phyloP scores from a whole-genome alignment of 1,284 basidiomycete species.

The Veloporphyrellus conicus region DNA sequence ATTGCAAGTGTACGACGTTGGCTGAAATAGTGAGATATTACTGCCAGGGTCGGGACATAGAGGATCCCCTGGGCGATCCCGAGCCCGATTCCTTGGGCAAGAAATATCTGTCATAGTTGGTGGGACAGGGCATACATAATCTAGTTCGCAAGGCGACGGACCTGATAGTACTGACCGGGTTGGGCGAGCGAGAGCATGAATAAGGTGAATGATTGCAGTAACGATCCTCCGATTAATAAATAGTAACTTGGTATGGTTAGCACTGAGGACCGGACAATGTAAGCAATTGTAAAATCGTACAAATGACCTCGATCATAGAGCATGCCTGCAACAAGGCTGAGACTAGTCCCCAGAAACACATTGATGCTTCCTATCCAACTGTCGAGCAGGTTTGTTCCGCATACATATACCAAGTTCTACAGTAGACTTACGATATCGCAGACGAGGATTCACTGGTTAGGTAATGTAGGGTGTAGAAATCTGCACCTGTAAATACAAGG shows the following conservation, averaged over 20 bases:
- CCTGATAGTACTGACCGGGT: constrained; percentile 29
- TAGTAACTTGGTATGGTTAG: constrained; percentile 24
- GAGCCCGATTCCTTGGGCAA: constrained; percentile 33
- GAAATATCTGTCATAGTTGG: constrained; percentile 27
- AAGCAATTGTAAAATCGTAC: constrained; percentile 15
- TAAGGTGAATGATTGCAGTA: constrained; percentile 24
- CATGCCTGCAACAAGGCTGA: constrained; percentile 17
- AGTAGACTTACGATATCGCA: constrained; percentile 28
- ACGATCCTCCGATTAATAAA: constrained; percentile 27
- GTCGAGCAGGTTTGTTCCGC: constrained; percentile 1
- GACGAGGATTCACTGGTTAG: constrained; percentile 30
- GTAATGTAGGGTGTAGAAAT: constrained; percentile 30
- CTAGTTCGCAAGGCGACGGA: neutral
- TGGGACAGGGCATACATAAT: neutral
- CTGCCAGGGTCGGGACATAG: constrained; percentile 30
- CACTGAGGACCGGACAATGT: neutral
- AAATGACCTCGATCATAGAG: constrained; percentile 33
- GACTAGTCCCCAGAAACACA: constrained; percentile 10
- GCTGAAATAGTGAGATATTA: constrained; percentile 36
- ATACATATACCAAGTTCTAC: neutral
- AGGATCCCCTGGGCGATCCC: constrained; percentile 33
- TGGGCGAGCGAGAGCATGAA: constrained; percentile 31
- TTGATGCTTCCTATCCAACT: constrained; percentile 34
- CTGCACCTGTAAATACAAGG: constrained; percentile 9
- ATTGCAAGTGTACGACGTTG: constrained; percentile 33